Conservation (phyloP, 73 alveolate genomes). For the Blepharisma stoltei region DNA sequence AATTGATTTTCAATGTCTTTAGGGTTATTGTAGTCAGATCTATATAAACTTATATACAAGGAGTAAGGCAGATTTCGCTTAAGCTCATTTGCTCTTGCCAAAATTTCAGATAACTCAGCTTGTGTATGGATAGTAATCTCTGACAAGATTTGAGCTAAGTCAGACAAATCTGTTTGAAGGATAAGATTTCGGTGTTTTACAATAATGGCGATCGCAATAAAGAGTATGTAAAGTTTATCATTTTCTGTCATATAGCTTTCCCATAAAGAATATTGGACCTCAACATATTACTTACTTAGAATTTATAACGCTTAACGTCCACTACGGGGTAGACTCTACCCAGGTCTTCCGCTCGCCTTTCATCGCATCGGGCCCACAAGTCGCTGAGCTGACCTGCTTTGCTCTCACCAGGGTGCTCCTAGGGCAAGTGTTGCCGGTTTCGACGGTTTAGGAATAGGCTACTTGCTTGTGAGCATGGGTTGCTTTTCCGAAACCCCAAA, state of each 20-base stretch:
- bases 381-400: no score
- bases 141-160: conserved; percentile 44
- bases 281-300: no score
- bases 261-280: conserved; percentile 29
- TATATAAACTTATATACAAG: conserved; percentile 28
- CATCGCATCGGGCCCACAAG: no score
- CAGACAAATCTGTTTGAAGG: conserved; percentile 38
- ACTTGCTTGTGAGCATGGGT: no score
- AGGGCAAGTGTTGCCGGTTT: no score
- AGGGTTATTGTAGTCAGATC: conserved; percentile 16
- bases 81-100: conserved; percentile 33
- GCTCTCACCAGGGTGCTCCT: no score
- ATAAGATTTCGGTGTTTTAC: conserved; percentile 28
- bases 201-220: conserved; percentile 48
- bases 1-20: background rate
- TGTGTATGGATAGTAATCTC: conserved; percentile 24
- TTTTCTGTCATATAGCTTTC: conserved; percentile 43
- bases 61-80: conserved; percentile 40
- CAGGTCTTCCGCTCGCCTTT: no score
- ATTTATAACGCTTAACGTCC: no score
- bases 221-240: conserved; percentile 41
- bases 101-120: conserved; percentile 32
- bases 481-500: no score
- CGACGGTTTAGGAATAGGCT: no score
- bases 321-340: no score